Conservation (phyloP, 768 basidiomycete species). For the Lentinus tigrinus region DNA sequence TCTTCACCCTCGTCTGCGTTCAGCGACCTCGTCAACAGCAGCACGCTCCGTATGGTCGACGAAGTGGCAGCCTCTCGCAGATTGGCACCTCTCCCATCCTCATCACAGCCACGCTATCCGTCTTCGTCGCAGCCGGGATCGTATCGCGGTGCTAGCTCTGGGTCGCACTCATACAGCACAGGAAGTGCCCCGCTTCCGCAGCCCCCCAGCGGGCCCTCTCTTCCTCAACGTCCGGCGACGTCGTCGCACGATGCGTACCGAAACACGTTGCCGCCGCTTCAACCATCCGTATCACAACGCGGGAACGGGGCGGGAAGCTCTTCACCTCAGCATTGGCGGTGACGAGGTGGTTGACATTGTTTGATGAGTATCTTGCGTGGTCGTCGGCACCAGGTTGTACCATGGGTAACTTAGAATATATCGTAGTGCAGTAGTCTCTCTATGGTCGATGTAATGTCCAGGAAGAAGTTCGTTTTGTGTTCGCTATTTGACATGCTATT, state of each 20-base stretch:
- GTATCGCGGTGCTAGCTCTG: not conserved
- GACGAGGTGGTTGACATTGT: conserved; percentile 6
- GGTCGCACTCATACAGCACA: conserved; percentile 1
- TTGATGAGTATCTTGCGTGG: conserved; percentile 1
- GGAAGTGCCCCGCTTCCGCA: not conserved
- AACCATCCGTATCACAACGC: conserved; percentile 3
- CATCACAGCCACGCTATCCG: conserved; percentile 9
- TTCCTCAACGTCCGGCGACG: conserved; percentile 3
- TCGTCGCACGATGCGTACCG: conserved; percentile 8
- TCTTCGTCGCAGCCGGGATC: conserved; percentile 1
- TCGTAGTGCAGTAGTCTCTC: conserved; percentile 1
- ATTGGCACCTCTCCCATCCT: not conserved
- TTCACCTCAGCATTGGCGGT: conserved; percentile 15
- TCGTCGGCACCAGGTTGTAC: conserved; percentile 8
- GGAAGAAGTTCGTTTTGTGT: not conserved
- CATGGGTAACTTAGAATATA: conserved; percentile 5
- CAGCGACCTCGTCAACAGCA: not conserved
- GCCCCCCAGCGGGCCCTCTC: not conserved
- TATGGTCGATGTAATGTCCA: conserved; percentile 9
- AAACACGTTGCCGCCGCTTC: conserved; percentile 5
- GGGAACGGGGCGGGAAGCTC: conserved; percentile 11
- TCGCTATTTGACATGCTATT: not conserved
- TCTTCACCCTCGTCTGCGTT: conserved; percentile 10
- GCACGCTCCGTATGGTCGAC: not conserved
- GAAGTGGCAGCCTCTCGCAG: not conserved